phyloP scores from a whole-genome alignment of 2,329 filamentous ascomycete species.

The Venturia pyrina region DNA sequence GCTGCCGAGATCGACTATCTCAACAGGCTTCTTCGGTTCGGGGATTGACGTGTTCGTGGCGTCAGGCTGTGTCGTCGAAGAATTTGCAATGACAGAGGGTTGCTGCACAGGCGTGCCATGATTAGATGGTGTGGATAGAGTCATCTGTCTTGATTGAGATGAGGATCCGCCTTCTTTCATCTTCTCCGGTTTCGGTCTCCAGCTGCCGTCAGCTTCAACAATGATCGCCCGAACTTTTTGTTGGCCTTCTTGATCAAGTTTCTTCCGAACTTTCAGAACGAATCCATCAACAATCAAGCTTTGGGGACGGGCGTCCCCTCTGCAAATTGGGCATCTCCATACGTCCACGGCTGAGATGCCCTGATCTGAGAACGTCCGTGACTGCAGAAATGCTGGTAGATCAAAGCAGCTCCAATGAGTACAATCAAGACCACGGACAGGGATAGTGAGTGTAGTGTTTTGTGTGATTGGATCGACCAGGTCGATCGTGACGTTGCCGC shows the following conservation, averaged over 20 bases:
- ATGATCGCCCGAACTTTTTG: slow-evolving; percentile 50
- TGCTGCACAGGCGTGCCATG: neutral
- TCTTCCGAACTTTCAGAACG: slow-evolving; percentile 49
- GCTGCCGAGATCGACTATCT: slow-evolving; percentile 2
- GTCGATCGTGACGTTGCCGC: slow-evolving; percentile 31
- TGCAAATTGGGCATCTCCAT: slow-evolving; percentile 84
- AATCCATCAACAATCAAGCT: slow-evolving; percentile 66
- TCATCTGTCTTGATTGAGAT: neutral
- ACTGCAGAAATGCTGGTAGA: slow-evolving; percentile 67
- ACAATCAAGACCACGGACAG: slow-evolving; percentile 62
- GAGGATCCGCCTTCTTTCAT: neutral
- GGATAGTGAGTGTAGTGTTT: slow-evolving; percentile 50
- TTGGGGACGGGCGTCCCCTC: slow-evolving; percentile 63
- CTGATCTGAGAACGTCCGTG: slow-evolving; percentile 34
- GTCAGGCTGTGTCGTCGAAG: neutral
- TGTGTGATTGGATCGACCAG: slow-evolving; percentile 38
- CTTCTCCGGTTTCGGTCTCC: slow-evolving; percentile 41
- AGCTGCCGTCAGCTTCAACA: slow-evolving; percentile 54
- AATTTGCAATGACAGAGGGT: neutral
- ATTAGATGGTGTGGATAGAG: neutral
- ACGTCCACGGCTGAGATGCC: slow-evolving; percentile 44
- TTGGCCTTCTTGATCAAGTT: slow-evolving; percentile 41
- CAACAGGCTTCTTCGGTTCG: neutral
- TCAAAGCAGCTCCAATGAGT: slow-evolving; percentile 84
- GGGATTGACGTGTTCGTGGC: neutral